Evolutionary conservation across 768 basidiomycete species (phyloP), one percentile per base, ranked within the genome.

Genomic region (Boletus insuetus): DNA sequence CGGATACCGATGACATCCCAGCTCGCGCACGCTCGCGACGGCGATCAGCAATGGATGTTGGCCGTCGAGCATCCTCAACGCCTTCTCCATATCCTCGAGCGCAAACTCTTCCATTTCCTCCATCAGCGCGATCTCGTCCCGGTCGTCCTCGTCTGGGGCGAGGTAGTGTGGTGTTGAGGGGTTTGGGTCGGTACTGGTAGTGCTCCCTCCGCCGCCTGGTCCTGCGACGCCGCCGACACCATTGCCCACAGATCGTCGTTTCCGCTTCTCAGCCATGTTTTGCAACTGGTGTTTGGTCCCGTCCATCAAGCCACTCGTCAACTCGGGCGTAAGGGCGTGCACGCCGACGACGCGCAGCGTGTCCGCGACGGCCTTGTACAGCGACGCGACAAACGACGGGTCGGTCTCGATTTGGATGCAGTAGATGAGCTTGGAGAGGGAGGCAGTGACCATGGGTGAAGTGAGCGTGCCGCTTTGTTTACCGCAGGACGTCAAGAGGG

Each of bases 21-120:
- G 71, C 47, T 89, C 89, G 60, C 82, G 77, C 35, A 92, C 86
- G 66, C 88, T 84, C 51, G 82, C 77, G 2, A 91, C 75, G 0
- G 88, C 88, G 39, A 91, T 77, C 48, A 90, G 65, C 55, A 91
- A 62, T n/a, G 81, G 76, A 69, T 90, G 85, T 44, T 78, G 78
- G 24, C 69, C 58, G 59, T 89, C 85, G 52, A 91, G 73, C 56
- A 74, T 58, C 41, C 62, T 58, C 50, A 90, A 63, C 71, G 87
- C 75, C 76, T 82, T 86, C 43, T 73, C 79, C 84, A 91, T 89
- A 66, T 91, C 90, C 66, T 91, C 89, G 59, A 91, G 66, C 60
- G 84, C 86, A 64, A 87, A 90, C 53, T 89, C 89, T 67, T 91
- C 90, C 73, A 91, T 85, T 75, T 93, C 89, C 69, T 92, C 88